A percentile compares a stretch with the other conserved stretches of the same genome.
Evolutionary conservation across 805 yeast genomes (phyloP).

Genomic region (Ascoidea rubescens): DNA sequence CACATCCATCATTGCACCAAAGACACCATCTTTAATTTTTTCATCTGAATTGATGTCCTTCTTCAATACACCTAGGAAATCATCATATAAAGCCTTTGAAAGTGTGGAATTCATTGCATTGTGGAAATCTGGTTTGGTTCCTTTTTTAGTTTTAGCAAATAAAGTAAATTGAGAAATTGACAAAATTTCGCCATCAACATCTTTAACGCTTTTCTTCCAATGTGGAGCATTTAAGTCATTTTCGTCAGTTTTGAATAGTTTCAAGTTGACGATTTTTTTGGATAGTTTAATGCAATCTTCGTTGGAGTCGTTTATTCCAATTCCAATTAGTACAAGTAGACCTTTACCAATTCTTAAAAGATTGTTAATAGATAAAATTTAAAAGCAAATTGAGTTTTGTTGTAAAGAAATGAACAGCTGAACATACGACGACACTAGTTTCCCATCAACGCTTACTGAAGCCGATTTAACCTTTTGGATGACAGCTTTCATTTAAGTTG

Average conservation of each 20-base stretch:
- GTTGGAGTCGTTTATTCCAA: slow-evolving; percentile 60
- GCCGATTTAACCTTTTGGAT: slow-evolving; percentile 84
- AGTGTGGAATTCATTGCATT: slow-evolving; percentile 72
- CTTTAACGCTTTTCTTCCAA: slow-evolving; percentile 65
- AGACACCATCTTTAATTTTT: slow-evolving; percentile 73
- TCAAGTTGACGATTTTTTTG: slow-evolving; percentile 46
- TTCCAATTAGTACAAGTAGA: slow-evolving; percentile 70
- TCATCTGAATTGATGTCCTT: slow-evolving; percentile 37
- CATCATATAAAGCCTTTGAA: slow-evolving; percentile 29
- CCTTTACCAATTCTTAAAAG: slow-evolving; percentile 64
- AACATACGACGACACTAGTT: slow-evolving; percentile 50
- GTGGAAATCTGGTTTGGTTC: slow-evolving; percentile 92
- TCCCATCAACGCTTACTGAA: slow-evolving; percentile 69
- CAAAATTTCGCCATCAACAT: slow-evolving; percentile 56
- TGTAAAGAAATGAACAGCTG: not conserved
- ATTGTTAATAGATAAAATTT: not conserved
- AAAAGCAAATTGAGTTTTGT: slow-evolving; percentile 12
- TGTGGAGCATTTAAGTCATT: slow-evolving; percentile 37
- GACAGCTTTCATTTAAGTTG: slow-evolving; percentile 60
- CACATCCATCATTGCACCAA: slow-evolving; percentile 98
- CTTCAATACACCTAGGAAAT: slow-evolving; percentile 34
- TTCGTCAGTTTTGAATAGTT: slow-evolving; percentile 64
- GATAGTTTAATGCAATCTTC: slow-evolving; percentile 63
- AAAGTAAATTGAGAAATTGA: slow-evolving; percentile 91
- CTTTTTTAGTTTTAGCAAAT: slow-evolving; percentile 74